These are phyloP conservation scores for Pestalotiopsis sp. DNA, from an alignment of 2,329 filamentous ascomycete species.

Conservation along the genomic window DNA sequence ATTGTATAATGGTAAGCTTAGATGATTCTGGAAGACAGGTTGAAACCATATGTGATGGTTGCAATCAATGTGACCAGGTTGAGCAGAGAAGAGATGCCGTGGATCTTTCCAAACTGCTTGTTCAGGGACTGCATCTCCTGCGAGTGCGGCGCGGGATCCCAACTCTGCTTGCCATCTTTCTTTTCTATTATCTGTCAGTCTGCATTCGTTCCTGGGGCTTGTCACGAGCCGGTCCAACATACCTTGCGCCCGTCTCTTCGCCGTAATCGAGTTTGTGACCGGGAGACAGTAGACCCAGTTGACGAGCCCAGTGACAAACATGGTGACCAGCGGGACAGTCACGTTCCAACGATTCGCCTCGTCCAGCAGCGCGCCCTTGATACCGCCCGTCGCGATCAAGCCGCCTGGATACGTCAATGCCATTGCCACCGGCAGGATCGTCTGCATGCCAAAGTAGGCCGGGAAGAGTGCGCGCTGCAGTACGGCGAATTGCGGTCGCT, in stretches of 20 bases:
- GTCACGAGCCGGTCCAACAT: constrained; percentile 28
- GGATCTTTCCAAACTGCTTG: constrained; percentile 76
- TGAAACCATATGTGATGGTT: constrained; percentile 76
- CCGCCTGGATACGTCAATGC: constrained; percentile 80
- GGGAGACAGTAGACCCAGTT: constrained; percentile 78
- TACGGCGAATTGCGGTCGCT: constrained; percentile 77
- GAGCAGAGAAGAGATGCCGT: constrained; percentile 79
- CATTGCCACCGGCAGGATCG: constrained; percentile 71
- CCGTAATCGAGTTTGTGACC: constrained; percentile 74
- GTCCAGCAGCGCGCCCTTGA: constrained; percentile 62
- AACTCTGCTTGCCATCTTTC: constrained; percentile 85
- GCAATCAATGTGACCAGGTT: constrained; percentile 74
- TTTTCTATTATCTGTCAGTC: constrained; percentile 57
- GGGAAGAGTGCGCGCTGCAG: constrained; percentile 84
- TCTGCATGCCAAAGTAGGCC: constrained; percentile 86
- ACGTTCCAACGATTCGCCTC: constrained; percentile 65
- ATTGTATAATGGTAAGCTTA: not conserved
- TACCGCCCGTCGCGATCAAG: constrained; percentile 45
- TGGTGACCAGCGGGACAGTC: constrained; percentile 68
- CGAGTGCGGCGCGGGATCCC: constrained; percentile 78
- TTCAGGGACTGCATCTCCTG: constrained; percentile 82
- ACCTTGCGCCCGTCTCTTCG: constrained; percentile 79
- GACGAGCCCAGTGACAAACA: constrained; percentile 69
- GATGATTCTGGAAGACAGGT: constrained; percentile 65
- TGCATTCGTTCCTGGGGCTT: not conserved